These are phyloP conservation scores for Phialophora chinensis DNA, from an alignment of 2,329 filamentous ascomycete species.

Conservation along the genomic window DNA sequence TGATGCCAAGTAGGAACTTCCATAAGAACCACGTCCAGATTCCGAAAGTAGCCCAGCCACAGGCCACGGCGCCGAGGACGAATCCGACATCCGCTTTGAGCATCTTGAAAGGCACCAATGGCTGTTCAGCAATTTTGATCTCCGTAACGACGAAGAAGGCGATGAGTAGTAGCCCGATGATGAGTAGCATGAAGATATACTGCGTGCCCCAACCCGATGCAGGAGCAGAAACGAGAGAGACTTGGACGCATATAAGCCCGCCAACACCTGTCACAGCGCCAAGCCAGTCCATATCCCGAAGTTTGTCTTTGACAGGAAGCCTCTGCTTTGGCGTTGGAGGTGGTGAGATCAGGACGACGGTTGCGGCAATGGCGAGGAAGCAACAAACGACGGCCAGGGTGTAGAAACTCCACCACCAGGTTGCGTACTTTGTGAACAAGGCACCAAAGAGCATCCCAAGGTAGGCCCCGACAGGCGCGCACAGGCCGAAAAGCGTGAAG, in stretches of 20 bases:
- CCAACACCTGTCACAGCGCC: conserved; percentile 53
- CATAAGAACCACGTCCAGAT: conserved; percentile 52
- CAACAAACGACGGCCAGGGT: conserved; percentile 47
- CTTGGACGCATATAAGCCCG: conserved; percentile 64
- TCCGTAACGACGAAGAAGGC: conserved; percentile 56
- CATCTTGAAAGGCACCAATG: conserved; percentile 55
- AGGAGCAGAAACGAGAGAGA: conserved; percentile 67
- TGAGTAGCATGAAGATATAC: conserved; percentile 57
- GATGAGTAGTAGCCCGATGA: conserved; percentile 56
- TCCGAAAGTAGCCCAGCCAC: conserved; percentile 60
- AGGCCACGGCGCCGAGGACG: conserved; percentile 60
- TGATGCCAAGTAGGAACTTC: conserved; percentile 44
- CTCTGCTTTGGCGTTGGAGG: conserved; percentile 38
- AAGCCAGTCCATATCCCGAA: conserved; percentile 46
- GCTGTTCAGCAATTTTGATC: conserved; percentile 48
- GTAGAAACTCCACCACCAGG: conserved; percentile 57
- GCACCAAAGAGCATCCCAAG: conserved; percentile 42
- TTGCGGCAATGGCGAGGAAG: conserved; percentile 43
- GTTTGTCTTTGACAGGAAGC: conserved; percentile 39
- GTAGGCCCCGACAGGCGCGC: conserved; percentile 52
- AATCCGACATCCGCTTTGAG: conserved; percentile 58
- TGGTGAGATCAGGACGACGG: conserved; percentile 46
- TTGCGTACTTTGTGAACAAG: conserved; percentile 42
- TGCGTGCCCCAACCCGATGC: conserved; percentile 61
- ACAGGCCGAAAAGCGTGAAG: conserved; percentile 55